Percentiles rank a stretch among this genome's conserved stretches.
phyloP scores from a whole-genome alignment of 2,329 filamentous ascomycete genomes.

The Colletotrichum truncatum region DNA sequence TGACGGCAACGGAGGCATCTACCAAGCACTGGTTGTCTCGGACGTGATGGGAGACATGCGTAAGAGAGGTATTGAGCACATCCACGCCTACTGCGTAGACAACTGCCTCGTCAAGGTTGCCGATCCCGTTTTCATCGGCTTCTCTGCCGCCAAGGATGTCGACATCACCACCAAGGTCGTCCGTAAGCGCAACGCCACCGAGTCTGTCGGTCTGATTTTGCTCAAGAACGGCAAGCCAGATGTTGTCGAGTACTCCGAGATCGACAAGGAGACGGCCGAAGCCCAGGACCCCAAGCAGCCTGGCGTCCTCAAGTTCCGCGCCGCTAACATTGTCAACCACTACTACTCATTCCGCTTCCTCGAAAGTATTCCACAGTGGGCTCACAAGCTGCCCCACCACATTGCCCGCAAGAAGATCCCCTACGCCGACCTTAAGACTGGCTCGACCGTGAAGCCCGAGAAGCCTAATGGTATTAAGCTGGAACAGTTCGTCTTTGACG shows the following conservation, averaged over 20 bases:
- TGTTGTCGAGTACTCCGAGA: conserved; percentile 99
- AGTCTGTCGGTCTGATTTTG: conserved; percentile 94
- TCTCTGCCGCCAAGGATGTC: conserved; percentile 86
- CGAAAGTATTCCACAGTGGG: conserved; percentile 88
- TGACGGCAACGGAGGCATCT: conserved; percentile 96
- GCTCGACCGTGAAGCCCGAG: conserved; percentile 86
- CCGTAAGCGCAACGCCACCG: conserved; percentile 94
- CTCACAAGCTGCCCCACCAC: conserved; percentile 89
- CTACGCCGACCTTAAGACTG: conserved; percentile 77
- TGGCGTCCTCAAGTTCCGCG: conserved; percentile 90
- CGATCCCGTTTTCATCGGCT: conserved; percentile 94
- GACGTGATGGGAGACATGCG: conserved; percentile 89
- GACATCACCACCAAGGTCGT: conserved; percentile 99
- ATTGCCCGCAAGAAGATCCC: conserved; percentile 99
- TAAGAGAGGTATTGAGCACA: conserved; percentile 89
- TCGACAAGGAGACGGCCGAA: conserved; percentile 87
- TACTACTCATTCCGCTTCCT: conserved; percentile 98
- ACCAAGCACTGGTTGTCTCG: conserved; percentile 85
- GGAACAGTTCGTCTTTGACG: conserved; percentile 99
- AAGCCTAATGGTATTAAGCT: conserved; percentile 99
- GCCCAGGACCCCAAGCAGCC: conserved; percentile 84
- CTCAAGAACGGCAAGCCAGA: conserved; percentile 96
- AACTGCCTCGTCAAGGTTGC: conserved; percentile 99
- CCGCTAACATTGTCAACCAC: conserved; percentile 99
- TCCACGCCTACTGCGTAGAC: conserved; percentile 98